Evolutionary conservation across 1,139 yeast species (phyloP), one percentile per base, ranked within the genome.

Genomic region (Debaryomyces fabryi): DNA sequence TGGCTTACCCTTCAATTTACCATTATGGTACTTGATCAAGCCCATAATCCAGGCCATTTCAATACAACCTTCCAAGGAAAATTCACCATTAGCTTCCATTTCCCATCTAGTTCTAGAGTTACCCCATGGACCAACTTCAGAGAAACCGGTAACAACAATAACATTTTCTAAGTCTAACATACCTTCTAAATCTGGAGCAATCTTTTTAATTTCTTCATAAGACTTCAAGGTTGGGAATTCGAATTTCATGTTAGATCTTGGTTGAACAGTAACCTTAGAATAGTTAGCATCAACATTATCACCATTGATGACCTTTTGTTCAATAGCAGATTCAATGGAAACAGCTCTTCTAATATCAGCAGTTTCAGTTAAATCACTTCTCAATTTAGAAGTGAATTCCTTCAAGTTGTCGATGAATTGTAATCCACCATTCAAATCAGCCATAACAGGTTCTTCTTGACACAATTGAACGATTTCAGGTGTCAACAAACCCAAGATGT

Each of bases 41-140:
- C 98, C 98, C 98, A 93, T 93, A 60, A 93, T 91, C 98, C 98
- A 93, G 46, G 99, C 98, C 96, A 93, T 92, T 78, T 93, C 99
- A 67, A 93, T 88, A 65, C 97, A 88, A 66, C 99, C 99, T 75
- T 93, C 99, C 63, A 93, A 78, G n/a, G 98, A 92, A 72, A 93
- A 93, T 65, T 88, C 91, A 63, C 99, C 99, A 52, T 72, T 59
- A 48, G 97, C 89, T 76, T 93, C 99, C 96, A 93, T 93, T 74
- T 93, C 98, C 99, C 99, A 93, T 80, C 99, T 86, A 53, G 99
- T 93, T 81, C 98, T 88, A 42, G 99, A 75, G 69, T 92, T 91
- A 83, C 99, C 99, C 97, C 97, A 95, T 67, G 99, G 99, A 67
- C 97, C 96, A 59, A 93, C 98, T 76, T 93, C 99, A 56, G 97